Conservation (phyloP, 441 rosid species). For the Arabidopsis lyrata region DNA sequence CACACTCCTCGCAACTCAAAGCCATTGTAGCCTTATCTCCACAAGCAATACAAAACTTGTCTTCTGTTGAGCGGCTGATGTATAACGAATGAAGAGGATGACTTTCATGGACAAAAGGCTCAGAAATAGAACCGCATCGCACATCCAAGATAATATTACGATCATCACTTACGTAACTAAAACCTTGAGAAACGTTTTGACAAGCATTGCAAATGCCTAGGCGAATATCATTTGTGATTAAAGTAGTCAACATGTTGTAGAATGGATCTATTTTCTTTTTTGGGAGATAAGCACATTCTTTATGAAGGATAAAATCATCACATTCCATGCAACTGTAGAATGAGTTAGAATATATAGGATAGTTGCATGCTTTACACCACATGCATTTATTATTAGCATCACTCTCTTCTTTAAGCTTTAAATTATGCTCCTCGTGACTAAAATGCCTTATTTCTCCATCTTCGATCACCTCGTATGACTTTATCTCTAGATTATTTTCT, state of each 20-base stretch:
- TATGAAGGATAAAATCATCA: slow-evolving; percentile 37
- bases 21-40: background rate
- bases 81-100: slow-evolving; percentile 27
- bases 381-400: background rate
- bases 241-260: background rate
- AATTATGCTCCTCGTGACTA: background rate
- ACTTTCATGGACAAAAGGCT: slow-evolving; percentile 16
- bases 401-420: background rate
- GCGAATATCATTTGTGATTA: background rate
- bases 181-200: slow-evolving; percentile 3
- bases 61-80: background rate
- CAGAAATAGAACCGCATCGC: slow-evolving; percentile 20
- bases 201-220: slow-evolving; percentile 1
- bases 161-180: background rate
- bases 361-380: slow-evolving; percentile 4
- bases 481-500: background rate
- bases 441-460: background rate
- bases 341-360: slow-evolving; percentile 4
- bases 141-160: background rate
- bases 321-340: slow-evolving; percentile 33
- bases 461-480: background rate
- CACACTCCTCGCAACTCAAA: slow-evolving; percentile 28
- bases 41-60: slow-evolving; percentile 24
- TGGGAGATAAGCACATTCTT: slow-evolving; percentile 36
- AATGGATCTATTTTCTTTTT: background rate